phyloP scores from a whole-genome alignment of 176 grass and related monocot species.

The Triticum dicoccoides region DNA sequence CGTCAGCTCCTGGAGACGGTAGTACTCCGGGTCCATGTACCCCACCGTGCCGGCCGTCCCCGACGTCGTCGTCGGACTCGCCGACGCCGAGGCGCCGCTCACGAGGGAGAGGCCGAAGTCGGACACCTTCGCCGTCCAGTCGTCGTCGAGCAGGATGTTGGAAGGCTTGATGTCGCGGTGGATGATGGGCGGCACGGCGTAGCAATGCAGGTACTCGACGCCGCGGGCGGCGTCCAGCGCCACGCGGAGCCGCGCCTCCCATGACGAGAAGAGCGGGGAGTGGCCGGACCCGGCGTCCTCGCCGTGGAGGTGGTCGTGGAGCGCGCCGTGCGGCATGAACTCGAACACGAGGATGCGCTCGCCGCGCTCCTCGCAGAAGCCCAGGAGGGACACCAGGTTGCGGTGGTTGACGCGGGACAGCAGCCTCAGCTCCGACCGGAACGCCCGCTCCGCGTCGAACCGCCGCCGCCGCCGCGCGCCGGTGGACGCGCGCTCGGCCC shows the following conservation, averaged over 20 bases:
- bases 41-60: constrained; percentile 77
- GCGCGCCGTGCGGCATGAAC: constrained; percentile 78
- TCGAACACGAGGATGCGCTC: constrained; percentile 83
- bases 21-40: constrained; percentile 98
- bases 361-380: constrained; percentile 69
- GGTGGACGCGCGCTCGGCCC: constrained; percentile 35
- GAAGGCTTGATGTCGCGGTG: constrained; percentile 96
- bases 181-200: constrained; percentile 89
- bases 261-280: constrained; percentile 70
- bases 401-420: constrained; percentile 84
- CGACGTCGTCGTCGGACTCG: constrained; percentile 1
- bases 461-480: background rate
- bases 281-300: background rate
- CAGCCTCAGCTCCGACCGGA: constrained; percentile 67
- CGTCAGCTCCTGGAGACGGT: constrained; percentile 74
- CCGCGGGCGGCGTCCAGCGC: constrained; percentile 90
- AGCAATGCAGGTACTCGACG: constrained; percentile 92
- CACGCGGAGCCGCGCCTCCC: constrained; percentile 62
- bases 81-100: background rate
- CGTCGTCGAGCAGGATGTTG: constrained; percentile 82
- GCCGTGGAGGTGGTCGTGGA: constrained; percentile 83
- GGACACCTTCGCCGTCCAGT: constrained; percentile 92
- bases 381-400: constrained; percentile 74
- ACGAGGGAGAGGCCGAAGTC: constrained; percentile 89
- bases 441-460: constrained; percentile 59